These are phyloP conservation scores for Emmonsia crescens DNA, from an alignment of 2,329 filamentous ascomycete genomes.

Conservation along the genomic window DNA sequence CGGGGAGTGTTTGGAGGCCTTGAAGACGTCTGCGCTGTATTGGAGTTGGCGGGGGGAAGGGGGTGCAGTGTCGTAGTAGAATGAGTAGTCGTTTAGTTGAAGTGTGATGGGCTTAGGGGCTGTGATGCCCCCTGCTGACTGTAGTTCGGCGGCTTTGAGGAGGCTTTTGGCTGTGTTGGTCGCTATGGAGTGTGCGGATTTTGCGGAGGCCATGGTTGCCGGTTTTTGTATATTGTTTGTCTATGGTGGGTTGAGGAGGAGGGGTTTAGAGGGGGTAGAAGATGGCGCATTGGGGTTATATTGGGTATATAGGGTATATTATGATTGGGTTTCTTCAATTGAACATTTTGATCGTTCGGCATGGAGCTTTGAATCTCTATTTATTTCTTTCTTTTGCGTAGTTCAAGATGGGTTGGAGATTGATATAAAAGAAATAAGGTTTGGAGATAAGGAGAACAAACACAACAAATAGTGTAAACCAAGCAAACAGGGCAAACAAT, in stretches of 20 bases:
- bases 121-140: not conserved
- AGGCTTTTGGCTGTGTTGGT: not conserved
- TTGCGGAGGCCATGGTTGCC: not conserved
- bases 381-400: too few relatives aligned
- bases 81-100: constrained; percentile 22
- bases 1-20: constrained; percentile 36
- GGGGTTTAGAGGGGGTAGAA: not conserved
- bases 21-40: constrained; percentile 38
- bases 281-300: not conserved
- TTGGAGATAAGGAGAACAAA: too few relatives aligned
- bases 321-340: not conserved
- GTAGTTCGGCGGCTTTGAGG: not conserved
- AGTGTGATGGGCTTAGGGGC: constrained; percentile 6
- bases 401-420: too few relatives aligned
- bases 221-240: not conserved
- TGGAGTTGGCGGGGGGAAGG: constrained; percentile 35
- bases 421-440: not conserved
- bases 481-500: not conserved
- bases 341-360: not conserved
- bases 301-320: not conserved
- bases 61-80: constrained; percentile 42
- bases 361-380: not conserved
- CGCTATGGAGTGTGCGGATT: not conserved
- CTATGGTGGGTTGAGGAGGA: not conserved
- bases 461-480: not conserved